Evolutionary conservation across 2,329 filamentous ascomycete species (phyloP).

Genomic region (Emergomyces africanus): DNA sequence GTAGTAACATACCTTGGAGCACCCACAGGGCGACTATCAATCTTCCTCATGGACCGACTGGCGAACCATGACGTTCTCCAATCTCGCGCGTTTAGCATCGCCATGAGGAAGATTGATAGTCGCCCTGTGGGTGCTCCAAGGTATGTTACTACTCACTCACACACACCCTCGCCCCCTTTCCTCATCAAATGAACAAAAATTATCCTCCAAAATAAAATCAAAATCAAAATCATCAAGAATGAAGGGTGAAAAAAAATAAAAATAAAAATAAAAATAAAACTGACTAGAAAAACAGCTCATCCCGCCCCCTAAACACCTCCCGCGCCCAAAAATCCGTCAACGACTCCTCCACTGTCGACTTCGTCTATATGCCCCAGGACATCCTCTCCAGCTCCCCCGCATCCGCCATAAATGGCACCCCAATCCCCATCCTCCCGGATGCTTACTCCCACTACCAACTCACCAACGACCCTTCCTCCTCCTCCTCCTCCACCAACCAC

Average conservation of each 20-base stretch:
- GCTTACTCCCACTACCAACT: slow-evolving; percentile 18
- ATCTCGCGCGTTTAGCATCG: slow-evolving; percentile 43
- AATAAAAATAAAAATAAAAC: not conserved
- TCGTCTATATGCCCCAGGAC: slow-evolving; percentile 46
- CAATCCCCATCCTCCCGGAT: slow-evolving; percentile 40
- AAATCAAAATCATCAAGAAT: not conserved
- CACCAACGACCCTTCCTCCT: slow-evolving; percentile 2
- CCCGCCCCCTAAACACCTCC: slow-evolving; percentile 50
- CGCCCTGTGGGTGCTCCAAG: slow-evolving; percentile 22
- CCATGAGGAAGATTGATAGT: slow-evolving; percentile 36
- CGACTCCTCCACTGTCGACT: slow-evolving; percentile 50
- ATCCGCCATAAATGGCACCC: slow-evolving; percentile 22
- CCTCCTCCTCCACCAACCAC: too few relatives aligned
- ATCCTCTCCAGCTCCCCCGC: slow-evolving; percentile 23
- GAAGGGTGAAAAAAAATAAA: not conserved
- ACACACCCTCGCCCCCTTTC: too few relatives aligned
- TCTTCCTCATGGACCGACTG: slow-evolving; percentile 40
- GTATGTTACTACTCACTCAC: too few relatives aligned
- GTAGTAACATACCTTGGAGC: too few relatives aligned
- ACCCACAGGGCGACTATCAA: too few relatives aligned
- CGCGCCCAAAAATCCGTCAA: slow-evolving; percentile 43
- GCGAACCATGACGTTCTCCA: slow-evolving; percentile 41
- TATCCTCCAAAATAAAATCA: not conserved
- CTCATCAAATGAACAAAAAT: not conserved
- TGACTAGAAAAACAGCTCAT: slow-evolving; percentile 11